Evolutionary conservation across 2,329 filamentous ascomycete species (phyloP).

Genomic region (Leptodontidium sp.): DNA sequence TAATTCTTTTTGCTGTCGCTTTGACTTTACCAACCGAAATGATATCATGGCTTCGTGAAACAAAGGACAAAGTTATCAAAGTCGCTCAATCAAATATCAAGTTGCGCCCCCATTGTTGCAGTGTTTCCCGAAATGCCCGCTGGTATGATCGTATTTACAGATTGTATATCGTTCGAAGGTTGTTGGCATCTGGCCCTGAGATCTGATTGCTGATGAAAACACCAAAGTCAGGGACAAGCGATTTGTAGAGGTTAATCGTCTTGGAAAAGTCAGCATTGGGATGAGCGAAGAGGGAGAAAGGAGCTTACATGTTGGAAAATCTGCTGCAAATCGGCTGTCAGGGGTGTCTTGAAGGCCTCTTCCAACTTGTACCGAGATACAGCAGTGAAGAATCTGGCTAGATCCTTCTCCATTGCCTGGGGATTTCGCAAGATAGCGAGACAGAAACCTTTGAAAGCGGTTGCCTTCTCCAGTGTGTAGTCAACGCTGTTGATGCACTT

Average conservation of each 20-base stretch:
- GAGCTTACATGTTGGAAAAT: slow-evolving; percentile 44
- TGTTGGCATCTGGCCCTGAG: slow-evolving; percentile 36
- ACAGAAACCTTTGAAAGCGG: slow-evolving; percentile 90
- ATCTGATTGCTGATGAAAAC: slow-evolving; percentile 52
- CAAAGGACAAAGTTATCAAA: slow-evolving; percentile 1
- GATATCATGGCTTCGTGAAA: slow-evolving; percentile 31
- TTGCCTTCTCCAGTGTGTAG: slow-evolving; percentile 91
- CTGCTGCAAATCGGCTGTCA: slow-evolving; percentile 44
- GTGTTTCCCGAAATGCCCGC: not conserved
- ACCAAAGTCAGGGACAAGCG: slow-evolving; percentile 61
- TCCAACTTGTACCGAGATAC: slow-evolving; percentile 80
- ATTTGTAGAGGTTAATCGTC: slow-evolving; percentile 62
- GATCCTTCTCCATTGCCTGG: slow-evolving; percentile 86
- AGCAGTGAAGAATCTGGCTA: slow-evolving; percentile 82
- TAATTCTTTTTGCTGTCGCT: slow-evolving; percentile 17
- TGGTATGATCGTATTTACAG: slow-evolving; percentile 44
- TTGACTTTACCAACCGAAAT: slow-evolving; percentile 17
- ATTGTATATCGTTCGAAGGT: slow-evolving; percentile 45
- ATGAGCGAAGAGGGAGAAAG: not conserved
- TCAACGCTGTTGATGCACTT: slow-evolving; percentile 83
- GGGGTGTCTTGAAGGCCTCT: slow-evolving; percentile 55
- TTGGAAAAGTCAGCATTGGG: slow-evolving; percentile 42
- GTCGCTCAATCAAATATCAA: slow-evolving; percentile 5
- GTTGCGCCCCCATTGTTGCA: slow-evolving; percentile 23
- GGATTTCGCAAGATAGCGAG: slow-evolving; percentile 86